phyloP scores from a whole-genome alignment of 2,329 filamentous ascomycete species.

The Stemphylium beticola region DNA sequence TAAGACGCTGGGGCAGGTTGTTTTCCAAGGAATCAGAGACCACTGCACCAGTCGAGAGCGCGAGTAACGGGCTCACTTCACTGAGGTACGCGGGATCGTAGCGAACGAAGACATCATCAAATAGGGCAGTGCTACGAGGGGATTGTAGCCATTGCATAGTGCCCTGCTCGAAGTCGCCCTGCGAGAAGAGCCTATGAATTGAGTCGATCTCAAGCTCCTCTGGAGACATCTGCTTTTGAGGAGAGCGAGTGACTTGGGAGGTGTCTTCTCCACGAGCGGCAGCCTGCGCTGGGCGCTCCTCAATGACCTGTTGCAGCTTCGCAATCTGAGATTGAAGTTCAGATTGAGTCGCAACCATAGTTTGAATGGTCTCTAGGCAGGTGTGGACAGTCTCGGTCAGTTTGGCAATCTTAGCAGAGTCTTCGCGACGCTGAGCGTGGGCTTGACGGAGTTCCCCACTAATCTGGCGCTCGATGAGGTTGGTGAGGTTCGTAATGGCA shows the following conservation, averaged over 20 bases:
- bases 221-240: constrained; percentile 53
- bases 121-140: constrained; percentile 63
- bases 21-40: constrained; percentile 63
- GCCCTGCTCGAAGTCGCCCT: constrained; percentile 57
- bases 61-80: constrained; percentile 62
- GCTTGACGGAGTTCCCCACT: constrained; percentile 59
- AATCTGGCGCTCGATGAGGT: constrained; percentile 70
- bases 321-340: constrained; percentile 67
- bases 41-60: constrained; percentile 67
- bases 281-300: constrained; percentile 35
- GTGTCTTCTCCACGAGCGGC: constrained; percentile 14
- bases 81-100: constrained; percentile 63
- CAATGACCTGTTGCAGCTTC: constrained; percentile 51
- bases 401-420: constrained; percentile 72
- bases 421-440: constrained; percentile 59
- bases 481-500: constrained; percentile 70
- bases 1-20: constrained; percentile 61
- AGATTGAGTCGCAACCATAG: constrained; percentile 71
- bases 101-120: constrained; percentile 66
- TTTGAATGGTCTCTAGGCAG: constrained; percentile 71
- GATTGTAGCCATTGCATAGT: constrained; percentile 68
- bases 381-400: constrained; percentile 71
- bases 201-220: constrained; percentile 65
- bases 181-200: constrained; percentile 68
- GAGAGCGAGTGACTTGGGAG: constrained; percentile 45